Evolutionary conservation across 1,139 yeast genomes (phyloP), one percentile per base, ranked within the genome.

Genomic region (Spencermartinsiella ligniputridi): DNA sequence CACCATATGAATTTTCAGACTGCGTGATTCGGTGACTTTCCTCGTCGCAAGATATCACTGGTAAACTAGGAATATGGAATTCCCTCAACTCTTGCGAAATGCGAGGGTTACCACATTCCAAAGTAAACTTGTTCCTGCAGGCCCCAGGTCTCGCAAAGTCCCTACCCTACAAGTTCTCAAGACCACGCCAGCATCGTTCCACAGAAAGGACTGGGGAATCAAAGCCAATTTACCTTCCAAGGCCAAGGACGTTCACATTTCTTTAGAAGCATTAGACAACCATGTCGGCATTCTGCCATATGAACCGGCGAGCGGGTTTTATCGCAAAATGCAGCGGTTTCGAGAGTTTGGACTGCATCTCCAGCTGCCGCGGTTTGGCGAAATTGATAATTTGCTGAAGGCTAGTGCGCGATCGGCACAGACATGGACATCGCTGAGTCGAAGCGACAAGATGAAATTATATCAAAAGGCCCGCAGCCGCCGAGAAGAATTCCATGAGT

Each of bases 141-240:
- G 32, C 4, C 15, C 32, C 5, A 6, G 32, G n/a, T 27, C 32
- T 9, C 5, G 15, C 13, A 27, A 6, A n/a, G n/a, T 15, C 30
- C 84, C 85, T 22, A 69, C 75, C 0, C 79, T 76, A 52, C 87
- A 81, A 61, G 70, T 78, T 18, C 68, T 81, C 18, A 78, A 75
- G 52, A 73, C 85, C 1, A 74, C 80, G 35, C 72, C 79, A 11
- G 70, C 81, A 2, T 71, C 83, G 1, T 63, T 72, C 40, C 63
- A 72, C 44, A 72, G 81, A 53, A 75, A 76, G 48, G 82, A 81
- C 62, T 81, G 79, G 76, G 88, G 88, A 52, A 62, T 81, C 46
- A 81, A 81, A 57, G 66, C 76, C 50, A 69, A 79, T 41, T 63
- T 81, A 32, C 86, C 87, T 2, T 61, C 66, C 12, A 73, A 72